Evolutionary conservation across 108 stramenopile species (phyloP).

Genomic region (Phaeodactylum tricornutum): DNA sequence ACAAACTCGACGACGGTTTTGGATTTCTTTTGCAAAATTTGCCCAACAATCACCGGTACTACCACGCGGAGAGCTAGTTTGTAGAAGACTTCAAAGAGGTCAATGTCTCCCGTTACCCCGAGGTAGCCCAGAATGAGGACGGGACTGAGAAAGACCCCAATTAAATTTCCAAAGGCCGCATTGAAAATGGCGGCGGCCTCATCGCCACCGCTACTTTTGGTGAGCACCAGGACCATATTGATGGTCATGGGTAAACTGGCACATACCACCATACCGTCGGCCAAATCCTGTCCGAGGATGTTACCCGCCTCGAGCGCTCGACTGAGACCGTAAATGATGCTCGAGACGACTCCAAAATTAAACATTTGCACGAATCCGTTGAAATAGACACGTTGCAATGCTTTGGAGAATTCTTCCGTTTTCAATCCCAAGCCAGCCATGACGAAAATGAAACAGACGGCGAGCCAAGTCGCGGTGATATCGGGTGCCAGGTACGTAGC

Average conservation of each 20-base stretch:
- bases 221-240: conserved; percentile 78
- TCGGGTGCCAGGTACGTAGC: conserved; percentile 58
- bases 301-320: conserved; percentile 27
- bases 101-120: conserved; percentile 33
- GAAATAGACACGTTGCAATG: conserved; percentile 51
- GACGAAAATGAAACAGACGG: conserved; percentile 71
- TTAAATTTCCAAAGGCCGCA: conserved; percentile 48
- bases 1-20: conserved; percentile 20
- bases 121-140: conserved; percentile 45
- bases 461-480: conserved; percentile 73
- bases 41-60: conserved; percentile 43
- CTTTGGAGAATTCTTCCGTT: conserved; percentile 75
- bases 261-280: conserved; percentile 76
- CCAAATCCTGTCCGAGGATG: conserved; percentile 34
- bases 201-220: conserved; percentile 66
- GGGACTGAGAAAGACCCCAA: conserved; percentile 63
- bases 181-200: conserved; percentile 78
- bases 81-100: conserved; percentile 31
- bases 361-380: conserved; percentile 64
- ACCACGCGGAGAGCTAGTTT: conserved; percentile 43
- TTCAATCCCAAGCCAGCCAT: conserved; percentile 67
- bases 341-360: conserved; percentile 65
- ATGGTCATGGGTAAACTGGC: conserved; percentile 70
- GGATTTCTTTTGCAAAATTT: conserved; percentile 29
- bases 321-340: conserved; percentile 46